Base-by-base conservation (phyloP, 176 grass and related monocot species). In the Avena sativa region DNA sequence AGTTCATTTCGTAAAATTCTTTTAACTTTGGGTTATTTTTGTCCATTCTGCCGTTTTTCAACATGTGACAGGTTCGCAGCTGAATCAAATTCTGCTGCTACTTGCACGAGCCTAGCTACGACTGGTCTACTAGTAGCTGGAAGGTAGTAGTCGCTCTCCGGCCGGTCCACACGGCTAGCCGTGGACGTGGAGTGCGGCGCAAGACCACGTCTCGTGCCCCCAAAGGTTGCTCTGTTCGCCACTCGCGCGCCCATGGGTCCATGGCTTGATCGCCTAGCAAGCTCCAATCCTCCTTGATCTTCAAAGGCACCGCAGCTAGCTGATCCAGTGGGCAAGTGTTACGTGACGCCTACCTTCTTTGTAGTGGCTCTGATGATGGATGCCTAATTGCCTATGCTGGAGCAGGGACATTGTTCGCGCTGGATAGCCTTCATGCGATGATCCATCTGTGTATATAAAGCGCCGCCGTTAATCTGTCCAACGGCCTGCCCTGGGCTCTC, bases 171-270 rank as follows among this genome's bases (percentile, higher is more conserved):
- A 76, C 49, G 61, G 10, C 55, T 16, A 20, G 10, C 82, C 9
- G 53, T 63, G 2, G 28, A 70, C 74, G 74, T 87, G 80, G 58
- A 90, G 85, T 90, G 74, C 84, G 48, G 85, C 85, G 57, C 47
- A 90, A 87, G 84, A 38, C 48, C 66, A 26, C 30, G 6, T 50
- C 66, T 49, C 89, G 74, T 91, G 89, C 85, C 13, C 75, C 26
- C 85, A 68, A 91, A 87, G 89, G 80, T 40, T 73, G 36, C 36
- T 59, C 12, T 74, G 89, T 9, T n/a, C 57, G 21, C 74, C 85
- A 79, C 84, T 79, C 55, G 12, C 66, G 34, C 55, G 46, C 55
- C 14, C 23, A 9, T 3, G 52, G 47, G 49, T 70, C 23, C 1
- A 23, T 80, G 47, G 47, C 30, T 61, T 25, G 17, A 63, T 69